These are phyloP conservation scores for Myriangium duriaei DNA, from an alignment of 2,329 filamentous ascomycete genomes.

Conservation along the genomic window DNA sequence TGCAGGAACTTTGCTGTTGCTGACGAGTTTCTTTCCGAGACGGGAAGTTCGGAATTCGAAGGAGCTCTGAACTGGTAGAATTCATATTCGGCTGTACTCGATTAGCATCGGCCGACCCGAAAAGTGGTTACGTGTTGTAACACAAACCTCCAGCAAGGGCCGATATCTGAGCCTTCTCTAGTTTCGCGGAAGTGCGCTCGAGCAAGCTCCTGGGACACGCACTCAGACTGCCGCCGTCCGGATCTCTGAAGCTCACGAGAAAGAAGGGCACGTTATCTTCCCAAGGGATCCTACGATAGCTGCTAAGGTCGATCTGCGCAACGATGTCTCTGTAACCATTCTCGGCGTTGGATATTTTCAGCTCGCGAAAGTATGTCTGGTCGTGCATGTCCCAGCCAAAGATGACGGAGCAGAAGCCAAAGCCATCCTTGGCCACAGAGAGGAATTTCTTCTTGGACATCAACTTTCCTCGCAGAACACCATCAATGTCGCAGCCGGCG, in stretches of 20 bases:
- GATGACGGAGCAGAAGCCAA: conserved; percentile 88
- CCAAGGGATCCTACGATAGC: conserved; percentile 79
- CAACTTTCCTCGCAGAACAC: conserved; percentile 76
- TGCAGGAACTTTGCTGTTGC: conserved; percentile 63
- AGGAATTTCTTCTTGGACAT: conserved; percentile 90
- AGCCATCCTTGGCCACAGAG: conserved; percentile 65
- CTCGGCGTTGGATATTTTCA: conserved; percentile 76
- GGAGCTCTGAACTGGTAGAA: conserved; percentile 84
- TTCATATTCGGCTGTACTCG: conserved; percentile 67
- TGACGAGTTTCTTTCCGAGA: conserved; percentile 46
- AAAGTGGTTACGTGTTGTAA: neutral
- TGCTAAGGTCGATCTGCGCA: conserved; percentile 65
- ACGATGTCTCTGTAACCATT: conserved; percentile 83
- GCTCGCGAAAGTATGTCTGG: conserved; percentile 72
- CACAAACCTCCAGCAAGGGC: conserved; percentile 78
- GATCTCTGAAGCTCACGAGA: conserved; percentile 70
- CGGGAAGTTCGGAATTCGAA: conserved; percentile 25
- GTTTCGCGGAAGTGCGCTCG: conserved; percentile 52
- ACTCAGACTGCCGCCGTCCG: conserved; percentile 58
- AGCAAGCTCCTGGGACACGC: conserved; percentile 71
- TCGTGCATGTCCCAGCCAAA: conserved; percentile 99
- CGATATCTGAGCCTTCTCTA: conserved; percentile 56
- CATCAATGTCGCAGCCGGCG: conserved; percentile 77
- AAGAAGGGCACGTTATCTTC: conserved; percentile 79
- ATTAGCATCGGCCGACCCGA: conserved; percentile 14